Conservation (phyloP, 2,329 filamentous ascomycete genomes). For the Pseudogymnoascus sp. region DNA sequence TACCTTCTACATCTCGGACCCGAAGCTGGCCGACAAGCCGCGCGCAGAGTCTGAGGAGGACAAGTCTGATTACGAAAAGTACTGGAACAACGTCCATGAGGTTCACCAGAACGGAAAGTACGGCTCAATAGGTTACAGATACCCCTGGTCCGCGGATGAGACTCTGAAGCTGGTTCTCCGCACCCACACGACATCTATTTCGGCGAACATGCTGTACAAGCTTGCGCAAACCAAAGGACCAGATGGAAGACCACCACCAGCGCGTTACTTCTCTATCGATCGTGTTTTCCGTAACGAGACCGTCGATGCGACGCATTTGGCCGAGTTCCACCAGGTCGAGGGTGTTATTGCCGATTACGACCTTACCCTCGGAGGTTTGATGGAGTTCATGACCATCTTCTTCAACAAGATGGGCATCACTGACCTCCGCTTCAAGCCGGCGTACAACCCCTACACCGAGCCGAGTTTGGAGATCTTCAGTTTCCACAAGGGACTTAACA, state of each 20-base stretch:
- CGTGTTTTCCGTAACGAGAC: slow-evolving; percentile 97
- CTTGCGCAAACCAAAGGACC: slow-evolving; percentile 75
- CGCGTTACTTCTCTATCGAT: slow-evolving; percentile 98
- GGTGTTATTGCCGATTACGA: slow-evolving; percentile 97
- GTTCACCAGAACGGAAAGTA: slow-evolving; percentile 90
- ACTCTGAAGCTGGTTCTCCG: slow-evolving; percentile 79
- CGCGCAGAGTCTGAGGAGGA: slow-evolving; percentile 46
- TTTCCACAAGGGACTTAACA: slow-evolving; percentile 79
- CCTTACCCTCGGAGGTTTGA: slow-evolving; percentile 82
- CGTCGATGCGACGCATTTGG: slow-evolving; percentile 91
- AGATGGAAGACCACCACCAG: slow-evolving; percentile 53
- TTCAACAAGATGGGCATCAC: slow-evolving; percentile 92
- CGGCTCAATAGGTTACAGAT: slow-evolving; percentile 92
- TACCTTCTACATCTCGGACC: slow-evolving; percentile 96
- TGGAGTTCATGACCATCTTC: slow-evolving; percentile 92
- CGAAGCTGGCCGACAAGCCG: slow-evolving; percentile 63
- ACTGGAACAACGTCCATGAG: slow-evolving; percentile 78
- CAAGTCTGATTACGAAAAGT: slow-evolving; percentile 65
- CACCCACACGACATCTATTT: slow-evolving; percentile 92
- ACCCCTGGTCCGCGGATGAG: slow-evolving; percentile 86
- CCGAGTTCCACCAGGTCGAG: slow-evolving; percentile 98
- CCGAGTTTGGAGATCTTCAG: slow-evolving; percentile 98
- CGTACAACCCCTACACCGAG: slow-evolving; percentile 93
- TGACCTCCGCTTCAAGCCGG: slow-evolving; percentile 87
- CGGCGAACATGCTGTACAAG: slow-evolving; percentile 82